These are phyloP conservation scores for Stephania cephalantha DNA, from an alignment of 164 flowering plant species.

Conservation along the genomic window DNA sequence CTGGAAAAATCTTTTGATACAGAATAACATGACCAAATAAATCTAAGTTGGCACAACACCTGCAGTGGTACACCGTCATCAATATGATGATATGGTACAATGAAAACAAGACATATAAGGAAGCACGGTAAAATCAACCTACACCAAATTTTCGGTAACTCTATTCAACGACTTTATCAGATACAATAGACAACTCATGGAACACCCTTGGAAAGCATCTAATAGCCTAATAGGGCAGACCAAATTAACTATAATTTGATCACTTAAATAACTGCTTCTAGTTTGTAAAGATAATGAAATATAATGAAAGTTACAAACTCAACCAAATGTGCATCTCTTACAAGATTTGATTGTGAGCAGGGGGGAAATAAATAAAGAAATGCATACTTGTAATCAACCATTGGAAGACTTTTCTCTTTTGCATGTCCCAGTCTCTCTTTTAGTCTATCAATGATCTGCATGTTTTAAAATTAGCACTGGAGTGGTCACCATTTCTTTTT, in stretches of 20 bases:
- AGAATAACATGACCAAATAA: no score
- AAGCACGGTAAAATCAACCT: background rate
- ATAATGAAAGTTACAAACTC: background rate
- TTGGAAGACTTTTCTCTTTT: slow-evolving; percentile 50
- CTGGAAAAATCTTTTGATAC: no score
- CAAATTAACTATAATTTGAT: background rate
- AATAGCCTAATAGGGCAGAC: background rate
- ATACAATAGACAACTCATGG: background rate
- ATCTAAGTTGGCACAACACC: no score
- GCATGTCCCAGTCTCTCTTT: slow-evolving; percentile 54
- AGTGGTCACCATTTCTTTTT: no score
- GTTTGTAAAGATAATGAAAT: background rate
- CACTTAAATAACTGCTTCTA: background rate
- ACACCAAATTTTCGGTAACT: background rate
- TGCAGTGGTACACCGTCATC: background rate
- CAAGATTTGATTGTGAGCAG: background rate
- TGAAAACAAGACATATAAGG: background rate
- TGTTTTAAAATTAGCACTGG: background rate
- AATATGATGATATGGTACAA: background rate
- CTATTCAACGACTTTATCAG: background rate
- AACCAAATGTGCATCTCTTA: background rate
- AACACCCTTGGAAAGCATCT: background rate
- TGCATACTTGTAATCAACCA: slow-evolving; percentile 68
- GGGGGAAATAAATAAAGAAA: background rate
- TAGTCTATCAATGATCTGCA: slow-evolving; percentile 68